Evolutionary conservation across 1,284 basidiomycete species (phyloP).

Genomic region (Melampsora larici-populina): DNA sequence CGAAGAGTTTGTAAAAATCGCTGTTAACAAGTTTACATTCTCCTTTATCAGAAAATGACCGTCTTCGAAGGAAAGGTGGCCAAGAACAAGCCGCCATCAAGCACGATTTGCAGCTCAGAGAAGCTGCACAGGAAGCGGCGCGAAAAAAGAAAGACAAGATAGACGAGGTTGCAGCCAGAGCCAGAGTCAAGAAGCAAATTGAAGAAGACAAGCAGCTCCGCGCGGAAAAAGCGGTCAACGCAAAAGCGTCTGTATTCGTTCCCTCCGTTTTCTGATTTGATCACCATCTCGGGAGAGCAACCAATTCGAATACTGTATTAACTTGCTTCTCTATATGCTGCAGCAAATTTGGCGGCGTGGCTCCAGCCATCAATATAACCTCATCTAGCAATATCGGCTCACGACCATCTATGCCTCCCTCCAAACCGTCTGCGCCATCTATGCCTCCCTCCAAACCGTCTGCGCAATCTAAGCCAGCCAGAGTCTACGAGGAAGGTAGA

Average conservation of each 20-base stretch:
- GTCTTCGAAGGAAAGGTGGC: conserved; percentile 74
- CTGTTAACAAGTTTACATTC: too few species aligned
- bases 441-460: background rate
- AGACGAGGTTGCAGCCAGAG: conserved; percentile 75
- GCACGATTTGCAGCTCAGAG: conserved; percentile 70
- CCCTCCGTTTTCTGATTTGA: background rate
- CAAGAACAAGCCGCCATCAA: conserved; percentile 71
- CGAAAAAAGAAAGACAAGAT: conserved; percentile 78
- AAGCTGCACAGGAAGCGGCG: conserved; percentile 73
- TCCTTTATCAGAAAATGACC: conserved; percentile 62
- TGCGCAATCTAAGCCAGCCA: background rate
- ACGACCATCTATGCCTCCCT: background rate
- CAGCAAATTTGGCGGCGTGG: conserved; percentile 6
- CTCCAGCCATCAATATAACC: background rate
- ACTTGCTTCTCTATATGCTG: background rate
- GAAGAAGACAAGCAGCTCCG: conserved; percentile 84
- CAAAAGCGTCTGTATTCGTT: conserved; percentile 63
- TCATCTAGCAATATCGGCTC: background rate
- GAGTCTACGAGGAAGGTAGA: conserved; percentile 17
- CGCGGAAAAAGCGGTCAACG: conserved; percentile 78
- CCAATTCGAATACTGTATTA: background rate
- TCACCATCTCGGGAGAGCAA: background rate
- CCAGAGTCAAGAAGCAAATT: conserved; percentile 83
- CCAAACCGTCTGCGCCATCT: background rate
- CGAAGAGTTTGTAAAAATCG: too few species aligned